A percentile compares a stretch with the other conserved stretches of the same genome.
These are phyloP conservation scores for Fusarium sp. DNA, from an alignment of 2,329 filamentous ascomycete genomes.

Conservation along the genomic window DNA sequence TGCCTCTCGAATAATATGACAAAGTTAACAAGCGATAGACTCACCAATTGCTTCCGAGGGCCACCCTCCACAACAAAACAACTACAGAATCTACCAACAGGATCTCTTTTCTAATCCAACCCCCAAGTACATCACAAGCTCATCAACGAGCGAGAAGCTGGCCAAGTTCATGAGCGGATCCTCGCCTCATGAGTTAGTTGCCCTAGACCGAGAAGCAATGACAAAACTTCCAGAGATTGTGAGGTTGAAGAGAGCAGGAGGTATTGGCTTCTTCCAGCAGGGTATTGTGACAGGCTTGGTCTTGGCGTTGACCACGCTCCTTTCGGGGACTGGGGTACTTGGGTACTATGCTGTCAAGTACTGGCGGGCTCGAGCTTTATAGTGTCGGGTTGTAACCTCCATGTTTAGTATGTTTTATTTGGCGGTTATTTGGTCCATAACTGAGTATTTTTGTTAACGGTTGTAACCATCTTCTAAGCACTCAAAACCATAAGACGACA, in stretches of 20 bases:
- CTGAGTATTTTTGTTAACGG: no score
- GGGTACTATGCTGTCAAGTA: slow-evolving; percentile 24
- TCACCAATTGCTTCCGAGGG: slow-evolving; percentile 12
- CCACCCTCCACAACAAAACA: neutral
- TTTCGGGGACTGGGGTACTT: slow-evolving; percentile 17
- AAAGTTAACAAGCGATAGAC: neutral
- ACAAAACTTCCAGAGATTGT: slow-evolving; percentile 17
- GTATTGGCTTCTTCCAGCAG: slow-evolving; percentile 31
- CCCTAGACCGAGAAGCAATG: slow-evolving; percentile 9
- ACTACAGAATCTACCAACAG: slow-evolving; percentile 5
- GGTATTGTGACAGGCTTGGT: slow-evolving; percentile 31
- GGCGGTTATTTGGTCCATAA: neutral
- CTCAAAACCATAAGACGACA: neutral
- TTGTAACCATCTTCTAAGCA: neutral
- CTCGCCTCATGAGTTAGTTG: neutral
- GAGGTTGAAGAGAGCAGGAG: slow-evolving; percentile 9
- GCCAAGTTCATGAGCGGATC: neutral
- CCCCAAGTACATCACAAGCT: slow-evolving; percentile 20
- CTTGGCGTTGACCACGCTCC: slow-evolving; percentile 12
- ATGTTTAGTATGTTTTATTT: neutral
- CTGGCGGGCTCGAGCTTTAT: neutral
- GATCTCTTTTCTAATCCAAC: slow-evolving; percentile 16
- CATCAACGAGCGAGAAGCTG: neutral
- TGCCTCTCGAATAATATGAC: fast-evolving
- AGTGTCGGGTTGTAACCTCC: neutral